Percentiles rank a stretch among this genome's conserved stretches.
Evolutionary conservation across 2,329 filamentous ascomycete species (phyloP).

Genomic region (Diaporthe caulivora): DNA sequence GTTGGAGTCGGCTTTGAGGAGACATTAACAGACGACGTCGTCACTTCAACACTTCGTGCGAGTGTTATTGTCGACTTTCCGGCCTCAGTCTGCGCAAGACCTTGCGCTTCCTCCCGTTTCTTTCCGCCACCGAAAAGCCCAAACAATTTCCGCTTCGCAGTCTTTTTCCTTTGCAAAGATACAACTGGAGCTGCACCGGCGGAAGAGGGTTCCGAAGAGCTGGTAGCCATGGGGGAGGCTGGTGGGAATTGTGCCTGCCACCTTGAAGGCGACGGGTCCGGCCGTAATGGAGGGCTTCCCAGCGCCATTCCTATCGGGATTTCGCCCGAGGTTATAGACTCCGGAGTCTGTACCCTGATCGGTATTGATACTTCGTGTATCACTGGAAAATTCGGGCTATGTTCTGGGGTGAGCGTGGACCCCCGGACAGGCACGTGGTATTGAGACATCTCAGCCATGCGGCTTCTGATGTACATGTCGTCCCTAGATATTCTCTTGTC

Average conservation of each 20-base stretch:
- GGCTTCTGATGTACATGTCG: constrained; percentile 52
- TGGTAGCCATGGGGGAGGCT: constrained; percentile 38
- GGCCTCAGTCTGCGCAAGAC: constrained; percentile 41
- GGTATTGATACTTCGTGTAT: constrained; percentile 49
- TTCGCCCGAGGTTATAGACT: constrained; percentile 57
- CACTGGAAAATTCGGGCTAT: constrained; percentile 52
- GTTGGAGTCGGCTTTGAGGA: constrained; percentile 41
- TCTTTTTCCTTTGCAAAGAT: constrained; percentile 59
- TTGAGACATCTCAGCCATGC: constrained; percentile 48
- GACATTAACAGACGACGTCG: constrained; percentile 32
- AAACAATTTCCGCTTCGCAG: constrained; percentile 71
- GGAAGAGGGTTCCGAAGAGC: constrained; percentile 34
- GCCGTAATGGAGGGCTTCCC: constrained; percentile 72
- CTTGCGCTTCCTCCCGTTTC: constrained; percentile 51
- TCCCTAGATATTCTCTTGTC: constrained; percentile 59
- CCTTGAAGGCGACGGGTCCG: constrained; percentile 44
- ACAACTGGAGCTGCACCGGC: constrained; percentile 9
- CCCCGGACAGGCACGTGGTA: constrained; percentile 57
- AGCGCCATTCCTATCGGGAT: constrained; percentile 79
- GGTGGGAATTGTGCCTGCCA: constrained; percentile 45
- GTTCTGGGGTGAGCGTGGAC: constrained; percentile 57
- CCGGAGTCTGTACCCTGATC: constrained; percentile 56
- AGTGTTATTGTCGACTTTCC: constrained; percentile 41
- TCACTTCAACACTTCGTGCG: constrained; percentile 12
- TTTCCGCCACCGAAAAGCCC: constrained; percentile 59